Evolutionary conservation across 768 basidiomycete genomes (phyloP).

Genomic region (Suillus americanus): DNA sequence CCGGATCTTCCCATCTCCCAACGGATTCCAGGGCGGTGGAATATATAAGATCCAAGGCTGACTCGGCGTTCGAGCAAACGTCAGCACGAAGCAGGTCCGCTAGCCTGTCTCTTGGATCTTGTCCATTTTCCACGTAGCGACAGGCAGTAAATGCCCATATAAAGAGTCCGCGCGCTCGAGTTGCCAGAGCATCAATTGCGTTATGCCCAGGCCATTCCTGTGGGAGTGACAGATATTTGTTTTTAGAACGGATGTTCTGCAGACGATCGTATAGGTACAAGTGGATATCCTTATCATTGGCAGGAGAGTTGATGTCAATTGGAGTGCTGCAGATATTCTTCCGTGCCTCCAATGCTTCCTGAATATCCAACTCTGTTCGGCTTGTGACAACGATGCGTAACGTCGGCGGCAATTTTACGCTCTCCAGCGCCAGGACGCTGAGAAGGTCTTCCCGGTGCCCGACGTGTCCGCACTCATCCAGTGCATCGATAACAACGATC

Average conservation of each 20-base stretch:
- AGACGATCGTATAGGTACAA: conserved; percentile 27
- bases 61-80: conserved; percentile 25
- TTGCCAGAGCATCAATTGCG: conserved; percentile 15
- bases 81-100: conserved; percentile 20
- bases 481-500: conserved; percentile 34
- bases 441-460: conserved; percentile 27
- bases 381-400: conserved; percentile 34
- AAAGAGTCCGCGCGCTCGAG: conserved; percentile 33
- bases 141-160: conserved; percentile 35
- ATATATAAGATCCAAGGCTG: conserved; percentile 30
- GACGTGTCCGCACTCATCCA: conserved; percentile 33
- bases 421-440: conserved; percentile 25
- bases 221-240: conserved; percentile 25
- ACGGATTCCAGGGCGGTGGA: conserved; percentile 30
- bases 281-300: conserved; percentile 26
- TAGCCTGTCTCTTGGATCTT: conserved; percentile 31
- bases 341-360: conserved; percentile 11
- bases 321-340: conserved; percentile 17
- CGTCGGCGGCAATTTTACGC: conserved; percentile 17
- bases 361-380: conserved; percentile 32
- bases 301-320: conserved; percentile 27
- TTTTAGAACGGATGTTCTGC: conserved; percentile 25
- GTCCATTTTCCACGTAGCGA: conserved; percentile 29
- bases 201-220: conserved; percentile 30
- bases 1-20: conserved; percentile 29